phyloP scores from a whole-genome alignment of 169 alveolate species.

The Pseudocohnilembus persalinus region DNA sequence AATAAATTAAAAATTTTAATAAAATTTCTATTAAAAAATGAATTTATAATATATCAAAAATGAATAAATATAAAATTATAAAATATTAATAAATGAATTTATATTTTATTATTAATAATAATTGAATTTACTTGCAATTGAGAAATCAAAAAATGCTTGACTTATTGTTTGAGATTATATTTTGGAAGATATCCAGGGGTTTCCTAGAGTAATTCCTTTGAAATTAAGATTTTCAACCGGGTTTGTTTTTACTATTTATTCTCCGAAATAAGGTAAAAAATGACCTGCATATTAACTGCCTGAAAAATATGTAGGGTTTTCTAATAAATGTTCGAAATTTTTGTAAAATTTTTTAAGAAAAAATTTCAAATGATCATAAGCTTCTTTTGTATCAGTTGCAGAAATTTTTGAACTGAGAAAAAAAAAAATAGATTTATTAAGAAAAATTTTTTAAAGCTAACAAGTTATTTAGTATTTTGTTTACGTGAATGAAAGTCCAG shows the following conservation, averaged over 20 bases:
- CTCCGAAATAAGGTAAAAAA: constrained; percentile 39
- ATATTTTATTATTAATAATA: too few relatives aligned
- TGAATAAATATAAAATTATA: too few relatives aligned
- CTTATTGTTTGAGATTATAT: constrained; percentile 6
- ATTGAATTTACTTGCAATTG: constrained; percentile 3
- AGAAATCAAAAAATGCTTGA: constrained; percentile 9
- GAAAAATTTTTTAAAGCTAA: too few relatives aligned
- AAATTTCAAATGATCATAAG: constrained; percentile 15
- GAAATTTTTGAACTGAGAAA: too few relatives aligned
- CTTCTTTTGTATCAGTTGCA: too few relatives aligned
- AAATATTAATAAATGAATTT: too few relatives aligned
- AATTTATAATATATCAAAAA: too few relatives aligned
- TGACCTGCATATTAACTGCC: constrained; percentile 56
- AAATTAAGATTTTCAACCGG: constrained; percentile 28
- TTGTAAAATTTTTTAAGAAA: constrained; percentile 19
- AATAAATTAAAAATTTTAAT: too few relatives aligned
- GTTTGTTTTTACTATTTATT: constrained; percentile 3
- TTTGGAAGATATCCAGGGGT: constrained; percentile 35
- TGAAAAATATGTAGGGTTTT: constrained; percentile 30
- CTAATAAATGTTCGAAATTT: constrained; percentile 10
- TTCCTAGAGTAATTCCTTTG: constrained; percentile 47
- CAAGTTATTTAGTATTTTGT: too few relatives aligned
- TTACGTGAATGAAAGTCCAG: too few relatives aligned
- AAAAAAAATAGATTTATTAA: too few relatives aligned
- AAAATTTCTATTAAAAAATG: too few relatives aligned